A percentile compares a stretch with the other conserved stretches of the same genome.
Evolutionary conservation across 495 filamentous ascomycete species (phyloP).

Genomic region (Podospora pseudocomata): DNA sequence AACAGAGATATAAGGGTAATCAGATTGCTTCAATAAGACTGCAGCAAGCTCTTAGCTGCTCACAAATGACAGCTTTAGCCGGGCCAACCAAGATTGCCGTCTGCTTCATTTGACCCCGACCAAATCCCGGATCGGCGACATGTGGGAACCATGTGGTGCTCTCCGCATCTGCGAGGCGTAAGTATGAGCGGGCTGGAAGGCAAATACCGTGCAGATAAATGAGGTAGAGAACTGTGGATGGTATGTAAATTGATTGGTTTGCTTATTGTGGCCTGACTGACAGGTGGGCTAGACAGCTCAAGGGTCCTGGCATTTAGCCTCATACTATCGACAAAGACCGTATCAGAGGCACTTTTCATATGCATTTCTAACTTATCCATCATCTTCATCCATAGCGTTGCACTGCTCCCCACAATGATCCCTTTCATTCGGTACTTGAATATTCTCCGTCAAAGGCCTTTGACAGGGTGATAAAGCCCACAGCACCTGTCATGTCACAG

Average conservation of each 20-base stretch:
- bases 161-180: not conserved
- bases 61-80: constrained; percentile 12
- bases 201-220: not conserved
- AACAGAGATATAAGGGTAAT: not conserved
- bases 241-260: not conserved
- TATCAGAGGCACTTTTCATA: constrained; percentile 5
- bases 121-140: constrained; percentile 2
- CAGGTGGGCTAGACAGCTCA: not conserved
- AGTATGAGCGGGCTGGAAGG: not conserved
- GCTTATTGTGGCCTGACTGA: constrained; percentile 1
- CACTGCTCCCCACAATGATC: constrained; percentile 16
- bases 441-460: not conserved
- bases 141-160: not conserved
- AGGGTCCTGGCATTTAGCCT: constrained; percentile 13
- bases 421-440: constrained; percentile 20
- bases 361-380: constrained; percentile 14
- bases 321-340: constrained; percentile 4
- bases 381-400: constrained; percentile 16
- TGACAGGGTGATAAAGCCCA: not conserved
- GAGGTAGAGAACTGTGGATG: not conserved
- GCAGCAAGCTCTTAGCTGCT: not conserved
- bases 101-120: not conserved
- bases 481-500: not conserved
- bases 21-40: constrained; percentile 11
- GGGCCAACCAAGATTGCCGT: constrained; percentile 5